Conservation (phyloP, 768 basidiomycete species). For the Trichaptum fuscoviolaceum region DNA sequence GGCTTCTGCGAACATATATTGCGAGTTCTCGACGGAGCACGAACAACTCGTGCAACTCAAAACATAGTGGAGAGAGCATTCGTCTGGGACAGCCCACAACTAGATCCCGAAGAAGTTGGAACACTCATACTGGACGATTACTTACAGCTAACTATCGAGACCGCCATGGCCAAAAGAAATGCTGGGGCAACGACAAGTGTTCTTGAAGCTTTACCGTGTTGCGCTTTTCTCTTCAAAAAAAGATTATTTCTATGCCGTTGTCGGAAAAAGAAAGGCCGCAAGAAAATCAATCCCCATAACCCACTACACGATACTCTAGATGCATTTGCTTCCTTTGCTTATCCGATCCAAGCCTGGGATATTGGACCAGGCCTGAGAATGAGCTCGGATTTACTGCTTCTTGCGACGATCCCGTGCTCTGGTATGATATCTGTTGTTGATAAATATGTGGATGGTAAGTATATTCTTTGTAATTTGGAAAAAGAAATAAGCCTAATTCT, state of each 20-base stretch:
- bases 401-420: background rate
- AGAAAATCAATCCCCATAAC: background rate
- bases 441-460: background rate
- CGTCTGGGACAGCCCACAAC: conserved; percentile 18
- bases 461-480: background rate
- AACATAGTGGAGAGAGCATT: conserved; percentile 26
- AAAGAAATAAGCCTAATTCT: background rate
- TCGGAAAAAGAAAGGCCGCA: background rate
- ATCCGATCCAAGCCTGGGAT: background rate
- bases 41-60: conserved; percentile 27
- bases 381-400: background rate
- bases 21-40: conserved; percentile 32
- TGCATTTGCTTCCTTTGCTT: background rate
- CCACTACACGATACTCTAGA: background rate
- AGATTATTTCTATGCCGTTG: background rate
- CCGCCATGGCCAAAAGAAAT: background rate
- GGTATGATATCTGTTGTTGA: background rate
- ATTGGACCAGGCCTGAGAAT: background rate
- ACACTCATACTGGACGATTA: conserved; percentile 31
- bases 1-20: conserved; percentile 29
- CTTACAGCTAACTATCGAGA: background rate
- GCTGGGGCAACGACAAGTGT: background rate
- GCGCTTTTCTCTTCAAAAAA: background rate
- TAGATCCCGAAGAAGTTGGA: conserved; percentile 27
- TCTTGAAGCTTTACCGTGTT: background rate